A percentile compares a stretch with the other conserved stretches of the same genome.
Conservation (phyloP, 1,284 basidiomycete species). For the Sporisorium reilianum region DNA sequence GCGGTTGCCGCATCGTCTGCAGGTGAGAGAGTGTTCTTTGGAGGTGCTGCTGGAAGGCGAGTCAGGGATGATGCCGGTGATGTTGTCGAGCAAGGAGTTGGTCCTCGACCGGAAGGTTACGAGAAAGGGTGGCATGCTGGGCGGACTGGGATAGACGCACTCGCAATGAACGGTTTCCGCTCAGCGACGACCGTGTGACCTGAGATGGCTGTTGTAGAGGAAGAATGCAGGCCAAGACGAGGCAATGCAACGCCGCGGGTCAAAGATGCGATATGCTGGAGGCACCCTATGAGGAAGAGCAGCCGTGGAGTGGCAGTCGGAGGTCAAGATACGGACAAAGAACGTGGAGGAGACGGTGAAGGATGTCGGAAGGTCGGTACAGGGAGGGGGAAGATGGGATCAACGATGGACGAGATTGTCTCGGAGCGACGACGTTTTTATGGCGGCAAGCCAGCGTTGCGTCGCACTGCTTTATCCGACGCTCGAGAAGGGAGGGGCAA, state of each 20-base stretch:
- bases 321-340: background rate
- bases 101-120: conserved; percentile 33
- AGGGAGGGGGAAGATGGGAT: background rate
- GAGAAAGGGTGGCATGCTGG: conserved; percentile 31
- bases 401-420: background rate
- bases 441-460: too few species aligned
- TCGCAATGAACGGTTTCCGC: background rate
- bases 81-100: conserved; percentile 46
- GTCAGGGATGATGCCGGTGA: conserved; percentile 40
- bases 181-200: too few species aligned
- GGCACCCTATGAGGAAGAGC: background rate
- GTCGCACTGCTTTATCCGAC: background rate
- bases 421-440: background rate
- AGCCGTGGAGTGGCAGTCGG: too few species aligned
- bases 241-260: background rate
- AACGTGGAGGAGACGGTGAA: background rate
- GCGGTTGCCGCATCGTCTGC: conserved; percentile 38
- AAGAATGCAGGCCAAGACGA: background rate
- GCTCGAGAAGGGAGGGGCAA: too few species aligned
- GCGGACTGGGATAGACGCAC: too few species aligned
- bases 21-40: conserved; percentile 36
- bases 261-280: background rate
- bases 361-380: background rate
- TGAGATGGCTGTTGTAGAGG: background rate
- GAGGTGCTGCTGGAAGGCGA: conserved; percentile 21